A percentile compares a stretch with the other conserved stretches of the same genome.
Evolutionary conservation across 1,284 basidiomycete species (phyloP).

Genomic region (Boletus hoseneyae): DNA sequence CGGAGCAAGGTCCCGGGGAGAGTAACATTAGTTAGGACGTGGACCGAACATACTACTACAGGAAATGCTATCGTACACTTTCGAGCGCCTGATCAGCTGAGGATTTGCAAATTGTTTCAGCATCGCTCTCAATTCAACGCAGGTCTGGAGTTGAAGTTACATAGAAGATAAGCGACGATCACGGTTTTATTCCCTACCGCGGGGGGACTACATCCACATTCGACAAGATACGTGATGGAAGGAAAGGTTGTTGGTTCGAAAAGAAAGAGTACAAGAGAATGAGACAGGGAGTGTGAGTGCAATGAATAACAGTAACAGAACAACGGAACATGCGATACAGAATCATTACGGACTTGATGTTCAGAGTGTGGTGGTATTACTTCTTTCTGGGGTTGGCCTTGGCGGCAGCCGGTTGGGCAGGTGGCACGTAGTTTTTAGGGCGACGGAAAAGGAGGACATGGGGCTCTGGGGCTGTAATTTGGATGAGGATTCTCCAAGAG

Average conservation of each 20-base stretch:
- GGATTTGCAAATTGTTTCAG: no score
- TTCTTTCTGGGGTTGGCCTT: conserved; percentile 40
- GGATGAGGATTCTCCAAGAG: conserved; percentile 9
- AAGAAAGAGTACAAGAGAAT: conserved; percentile 12
- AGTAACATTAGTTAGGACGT: no score
- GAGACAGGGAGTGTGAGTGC: conserved; percentile 21
- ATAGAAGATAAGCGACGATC: no score
- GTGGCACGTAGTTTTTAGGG: conserved; percentile 57
- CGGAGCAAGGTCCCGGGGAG: no score
- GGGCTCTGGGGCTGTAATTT: conserved; percentile 71
- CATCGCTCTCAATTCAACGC: no score
- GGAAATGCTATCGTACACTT: no score
- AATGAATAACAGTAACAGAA: conserved; percentile 18
- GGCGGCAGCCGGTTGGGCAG: conserved; percentile 36
- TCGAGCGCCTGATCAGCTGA: no score
- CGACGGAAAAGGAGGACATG: conserved; percentile 82
- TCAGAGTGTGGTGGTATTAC: conserved; percentile 13
- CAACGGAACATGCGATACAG: conserved; percentile 26
- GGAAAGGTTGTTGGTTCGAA: conserved; percentile 9
- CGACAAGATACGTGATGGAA: conserved; percentile 9
- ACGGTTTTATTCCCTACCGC: conserved; percentile 10
- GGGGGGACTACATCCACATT: conserved; percentile 8
- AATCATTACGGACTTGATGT: conserved; percentile 5
- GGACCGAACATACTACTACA: no score
- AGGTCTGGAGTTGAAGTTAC: no score